Base-by-base conservation (phyloP, 179 eudicot genomes). In the Spinacia oleracea region DNA sequence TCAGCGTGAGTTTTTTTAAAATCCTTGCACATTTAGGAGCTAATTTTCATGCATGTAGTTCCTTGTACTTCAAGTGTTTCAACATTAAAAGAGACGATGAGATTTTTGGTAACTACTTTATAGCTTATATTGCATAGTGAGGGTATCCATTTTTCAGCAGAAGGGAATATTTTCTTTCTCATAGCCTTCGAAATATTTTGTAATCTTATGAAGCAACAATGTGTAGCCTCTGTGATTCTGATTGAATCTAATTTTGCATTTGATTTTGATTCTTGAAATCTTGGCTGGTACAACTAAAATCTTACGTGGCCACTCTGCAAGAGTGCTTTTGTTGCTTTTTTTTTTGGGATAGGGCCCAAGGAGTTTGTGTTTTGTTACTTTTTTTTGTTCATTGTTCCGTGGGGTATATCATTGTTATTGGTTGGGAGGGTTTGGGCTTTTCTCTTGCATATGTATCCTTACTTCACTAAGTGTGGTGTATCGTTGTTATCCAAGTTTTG, bases 1-100 rank as follows among this genome's bases (percentile, higher is more conserved):
- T 96, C 65, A 96, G 92, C 84, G 99, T 96, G 89, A 81, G 90
- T 82, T 74, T 80, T 62, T 38, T 29, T 21, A 40, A 18, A 14
- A 48, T 18, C 32, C 53, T 66, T 35, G 18, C 69, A 18, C 14
- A 45, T 51, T 64, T 76, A 55, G n/a, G 42, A 23, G 20, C 42
- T 77, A 35, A 46, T 67, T 77, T 6, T 73, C 23, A 40, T 64
- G 66, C 16, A 40, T 18, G 50, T 53, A 76, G 14, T 76, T 38
- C 6, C 6, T 27, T 59, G 40, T 70, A 14, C 43, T 45, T 59
- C 42, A 45, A 45, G 50, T 45, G 40, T 38, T 38, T 45, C 16
- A 35, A 70, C 35, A 29, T 29, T n/a, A 8, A 56, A n/a, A 23
- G 62, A 53, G 15, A 60, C 31, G 62, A 53, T 27, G 27, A 12